These are phyloP conservation scores for Chytridium lagenaria DNA, from an alignment of 371 early-diverging fungal genomes.

Conservation along the genomic window DNA sequence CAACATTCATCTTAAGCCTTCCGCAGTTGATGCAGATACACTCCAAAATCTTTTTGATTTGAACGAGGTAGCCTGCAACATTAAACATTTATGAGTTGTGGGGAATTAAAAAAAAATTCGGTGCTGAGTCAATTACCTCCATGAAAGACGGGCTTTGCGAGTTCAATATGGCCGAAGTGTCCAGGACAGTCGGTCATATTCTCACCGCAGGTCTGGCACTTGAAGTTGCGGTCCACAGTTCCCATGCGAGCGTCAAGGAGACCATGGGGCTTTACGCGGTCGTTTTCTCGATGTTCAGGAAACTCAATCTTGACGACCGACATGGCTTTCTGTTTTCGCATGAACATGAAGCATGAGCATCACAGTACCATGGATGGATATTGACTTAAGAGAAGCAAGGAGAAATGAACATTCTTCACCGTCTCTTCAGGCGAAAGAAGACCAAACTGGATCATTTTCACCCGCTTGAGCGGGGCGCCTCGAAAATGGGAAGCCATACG, in stretches of 20 bases:
- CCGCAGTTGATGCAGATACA: constrained; percentile 98
- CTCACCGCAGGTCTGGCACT: constrained; percentile 98
- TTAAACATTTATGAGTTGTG: neutral
- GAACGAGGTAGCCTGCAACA: constrained; percentile 49
- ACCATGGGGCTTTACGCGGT: constrained; percentile 89
- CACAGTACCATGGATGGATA: neutral
- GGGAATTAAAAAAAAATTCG: neutral
- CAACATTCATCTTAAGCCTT: constrained; percentile 80
- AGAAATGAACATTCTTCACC: constrained; percentile 59
- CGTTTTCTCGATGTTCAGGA: constrained; percentile 96
- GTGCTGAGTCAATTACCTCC: constrained; percentile 43
- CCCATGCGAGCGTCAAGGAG: constrained; percentile 99
- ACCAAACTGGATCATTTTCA: constrained; percentile 95
- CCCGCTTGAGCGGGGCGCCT: constrained; percentile 90
- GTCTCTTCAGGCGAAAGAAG: constrained; percentile 95
- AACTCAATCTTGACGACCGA: constrained; percentile 95
- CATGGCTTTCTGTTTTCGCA: constrained; percentile 94
- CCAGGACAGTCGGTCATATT: constrained; percentile 98
- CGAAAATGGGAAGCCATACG: constrained; percentile 70
- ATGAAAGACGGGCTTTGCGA: constrained; percentile 98
- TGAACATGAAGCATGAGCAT: no score
- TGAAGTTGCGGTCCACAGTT: constrained; percentile 97
- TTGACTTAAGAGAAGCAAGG: neutral
- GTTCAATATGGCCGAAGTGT: constrained; percentile 99
- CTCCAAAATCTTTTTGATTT: constrained; percentile 98